phyloP scores from a whole-genome alignment of 2,329 filamentous ascomycete species.

The Colletotrichum spinosum region DNA sequence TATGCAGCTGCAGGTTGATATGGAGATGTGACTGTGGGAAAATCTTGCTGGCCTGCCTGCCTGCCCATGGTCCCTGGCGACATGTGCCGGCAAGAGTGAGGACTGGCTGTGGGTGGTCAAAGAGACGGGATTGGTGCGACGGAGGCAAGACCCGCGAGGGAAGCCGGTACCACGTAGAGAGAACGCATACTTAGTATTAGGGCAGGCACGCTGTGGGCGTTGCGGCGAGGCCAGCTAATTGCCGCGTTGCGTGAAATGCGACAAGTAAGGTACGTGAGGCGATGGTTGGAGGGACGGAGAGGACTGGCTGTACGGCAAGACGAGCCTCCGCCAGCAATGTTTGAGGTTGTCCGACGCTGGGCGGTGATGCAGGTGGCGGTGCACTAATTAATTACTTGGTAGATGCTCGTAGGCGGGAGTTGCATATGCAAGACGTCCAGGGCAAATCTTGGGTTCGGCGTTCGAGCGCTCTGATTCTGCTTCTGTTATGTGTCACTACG shows the following conservation, averaged over 20 bases:
- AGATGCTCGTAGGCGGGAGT: slow-evolving; percentile 10
- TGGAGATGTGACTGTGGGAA: slow-evolving; percentile 9
- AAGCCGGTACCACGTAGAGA: slow-evolving; percentile 3
- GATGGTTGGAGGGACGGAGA: slow-evolving; percentile 8
- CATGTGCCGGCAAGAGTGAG: background rate
- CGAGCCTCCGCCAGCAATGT: background rate
- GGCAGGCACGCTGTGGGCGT: slow-evolving; percentile 1
- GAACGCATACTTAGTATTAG: background rate
- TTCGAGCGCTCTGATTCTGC: background rate
- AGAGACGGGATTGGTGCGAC: slow-evolving; percentile 21
- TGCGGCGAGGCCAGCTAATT: background rate
- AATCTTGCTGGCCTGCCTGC: slow-evolving; percentile 10
- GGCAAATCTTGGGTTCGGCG: background rate
- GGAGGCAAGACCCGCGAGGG: slow-evolving; percentile 13
- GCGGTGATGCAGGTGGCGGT: slow-evolving; percentile 37
- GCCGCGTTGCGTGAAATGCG: slow-evolving; percentile 8
- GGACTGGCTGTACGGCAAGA: background rate
- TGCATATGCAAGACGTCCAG: slow-evolving; percentile 19
- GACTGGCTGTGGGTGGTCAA: background rate
- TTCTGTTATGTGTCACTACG: background rate
- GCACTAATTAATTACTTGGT: background rate
- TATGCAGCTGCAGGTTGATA: slow-evolving; percentile 10
- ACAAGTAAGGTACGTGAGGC: background rate
- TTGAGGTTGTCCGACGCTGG: slow-evolving; percentile 15
- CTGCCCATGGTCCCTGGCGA: slow-evolving; percentile 4